These are phyloP conservation scores for Talaromyces sp. DNA, from an alignment of 2,329 filamentous ascomycete species.

Conservation along the genomic window DNA sequence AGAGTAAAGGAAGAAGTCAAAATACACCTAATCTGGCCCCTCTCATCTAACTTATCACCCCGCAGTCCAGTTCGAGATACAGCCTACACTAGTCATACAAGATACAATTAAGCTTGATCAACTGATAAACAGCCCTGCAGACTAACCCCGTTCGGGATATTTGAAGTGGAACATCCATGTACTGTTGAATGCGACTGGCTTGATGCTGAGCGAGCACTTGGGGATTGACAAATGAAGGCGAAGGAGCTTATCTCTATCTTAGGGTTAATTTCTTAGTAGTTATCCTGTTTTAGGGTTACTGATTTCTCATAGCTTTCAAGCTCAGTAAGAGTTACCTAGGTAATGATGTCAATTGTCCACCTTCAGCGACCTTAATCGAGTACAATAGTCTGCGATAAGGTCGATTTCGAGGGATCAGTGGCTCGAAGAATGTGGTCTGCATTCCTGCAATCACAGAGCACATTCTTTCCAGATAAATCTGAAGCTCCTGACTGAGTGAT, in stretches of 20 bases:
- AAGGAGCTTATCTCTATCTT: neutral
- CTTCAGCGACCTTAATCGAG: no score
- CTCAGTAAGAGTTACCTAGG: no score
- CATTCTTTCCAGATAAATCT: neutral
- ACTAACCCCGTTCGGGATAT: neutral
- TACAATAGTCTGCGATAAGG: no score
- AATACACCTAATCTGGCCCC: no score
- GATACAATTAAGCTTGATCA: neutral
- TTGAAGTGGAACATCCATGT: neutral
- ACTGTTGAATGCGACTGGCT: neutral
- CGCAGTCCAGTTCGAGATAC: neutral
- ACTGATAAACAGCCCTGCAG: neutral
- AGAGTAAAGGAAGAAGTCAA: neutral
- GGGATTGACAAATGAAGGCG: neutral
- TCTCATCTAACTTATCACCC: neutral
- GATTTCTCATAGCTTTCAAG: no score
- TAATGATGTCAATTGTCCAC: no score
- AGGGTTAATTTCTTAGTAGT: neutral
- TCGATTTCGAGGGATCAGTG: neutral
- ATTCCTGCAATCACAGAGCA: neutral
- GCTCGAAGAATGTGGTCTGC: neutral
- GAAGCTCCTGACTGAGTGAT: no score
- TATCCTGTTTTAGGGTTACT: no score
- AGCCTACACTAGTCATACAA: neutral
- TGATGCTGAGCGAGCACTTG: neutral